A percentile compares a stretch with the other conserved stretches of the same genome.
Conservation (phyloP, 2,329 filamentous ascomycete species). For the Exophiala spinifera region DNA sequence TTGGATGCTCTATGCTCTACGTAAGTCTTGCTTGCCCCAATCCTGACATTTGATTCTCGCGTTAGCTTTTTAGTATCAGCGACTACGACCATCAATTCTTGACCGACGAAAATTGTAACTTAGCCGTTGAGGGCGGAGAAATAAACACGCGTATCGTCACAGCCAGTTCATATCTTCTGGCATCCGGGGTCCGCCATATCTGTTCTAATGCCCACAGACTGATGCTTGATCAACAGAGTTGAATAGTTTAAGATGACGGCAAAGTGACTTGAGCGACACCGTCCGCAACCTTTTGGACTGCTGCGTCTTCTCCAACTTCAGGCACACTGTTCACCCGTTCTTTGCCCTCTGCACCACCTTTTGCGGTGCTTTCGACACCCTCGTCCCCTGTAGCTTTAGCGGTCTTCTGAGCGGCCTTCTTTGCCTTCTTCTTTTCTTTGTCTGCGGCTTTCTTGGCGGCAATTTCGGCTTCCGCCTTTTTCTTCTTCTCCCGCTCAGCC, state of each 20-base stretch:
- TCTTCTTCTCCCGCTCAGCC: conserved; percentile 65
- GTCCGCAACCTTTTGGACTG: conserved; percentile 41
- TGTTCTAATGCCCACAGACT: background rate
- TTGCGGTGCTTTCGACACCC: conserved; percentile 34
- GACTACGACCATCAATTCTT: too few relatives aligned
- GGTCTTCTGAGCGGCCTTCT: conserved; percentile 28
- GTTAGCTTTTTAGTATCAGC: too few relatives aligned
- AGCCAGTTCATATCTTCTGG: background rate
- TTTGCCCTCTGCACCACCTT: conserved; percentile 27
- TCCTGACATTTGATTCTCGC: too few relatives aligned
- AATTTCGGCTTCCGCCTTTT: conserved; percentile 52
- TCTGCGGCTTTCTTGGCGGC: conserved; percentile 39
- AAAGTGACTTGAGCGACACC: conserved; percentile 43
- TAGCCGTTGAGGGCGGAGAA: too few relatives aligned
- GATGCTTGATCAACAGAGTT: background rate
- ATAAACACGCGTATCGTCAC: too few relatives aligned
- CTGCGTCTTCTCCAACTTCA: conserved; percentile 35
- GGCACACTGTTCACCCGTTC: conserved; percentile 36
- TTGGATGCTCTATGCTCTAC: too few relatives aligned
- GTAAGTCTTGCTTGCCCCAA: too few relatives aligned
- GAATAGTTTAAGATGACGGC: conserved; percentile 35
- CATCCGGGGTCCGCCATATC: too few relatives aligned
- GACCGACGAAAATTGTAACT: too few relatives aligned
- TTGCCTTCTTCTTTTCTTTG: conserved; percentile 36
- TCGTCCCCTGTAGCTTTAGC: conserved; percentile 13